These are phyloP conservation scores for Diutina mesorugosa DNA, from an alignment of 1,139 yeast species.

Conservation along the genomic window DNA sequence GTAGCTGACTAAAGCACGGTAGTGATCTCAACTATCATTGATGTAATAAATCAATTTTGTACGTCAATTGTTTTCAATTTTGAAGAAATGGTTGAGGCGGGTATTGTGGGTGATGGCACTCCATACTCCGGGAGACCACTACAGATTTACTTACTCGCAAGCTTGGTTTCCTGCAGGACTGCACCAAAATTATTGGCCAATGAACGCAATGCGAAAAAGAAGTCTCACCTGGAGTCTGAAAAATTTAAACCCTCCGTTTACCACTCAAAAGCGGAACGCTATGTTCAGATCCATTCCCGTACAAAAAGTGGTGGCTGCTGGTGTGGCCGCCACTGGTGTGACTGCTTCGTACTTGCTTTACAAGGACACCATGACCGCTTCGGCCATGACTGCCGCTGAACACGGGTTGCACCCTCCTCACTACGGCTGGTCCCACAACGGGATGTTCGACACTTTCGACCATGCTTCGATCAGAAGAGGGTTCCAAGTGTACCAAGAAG, in stretches of 20 bases:
- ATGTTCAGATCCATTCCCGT: constrained; percentile 9
- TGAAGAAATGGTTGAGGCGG: too few relatives aligned
- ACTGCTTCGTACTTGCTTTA: constrained; percentile 67
- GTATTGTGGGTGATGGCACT: too few relatives aligned
- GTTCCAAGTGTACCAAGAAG: constrained; percentile 97
- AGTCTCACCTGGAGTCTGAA: neutral
- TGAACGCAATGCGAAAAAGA: neutral
- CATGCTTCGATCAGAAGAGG: constrained; percentile 98
- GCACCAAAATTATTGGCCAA: neutral
- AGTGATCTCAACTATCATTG: too few relatives aligned
- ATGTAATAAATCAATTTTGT: too few relatives aligned
- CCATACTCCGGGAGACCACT: neutral
- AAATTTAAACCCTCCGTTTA: constrained; percentile 1
- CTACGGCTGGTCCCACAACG: constrained; percentile 89
- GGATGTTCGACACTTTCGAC: constrained; percentile 86
- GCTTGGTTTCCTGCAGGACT: neutral
- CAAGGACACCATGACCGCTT: constrained; percentile 71
- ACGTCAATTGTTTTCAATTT: too few relatives aligned
- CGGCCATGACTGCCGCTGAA: constrained; percentile 98
- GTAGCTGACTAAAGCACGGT: too few relatives aligned
- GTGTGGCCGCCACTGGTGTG: constrained; percentile 57
- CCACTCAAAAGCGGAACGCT: neutral
- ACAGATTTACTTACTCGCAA: neutral
- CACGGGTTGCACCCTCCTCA: constrained; percentile 96
- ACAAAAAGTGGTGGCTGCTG: constrained; percentile 47